phyloP scores from a whole-genome alignment of 371 early-diverging fungal species.

The Lichtheimia corymbifera region DNA sequence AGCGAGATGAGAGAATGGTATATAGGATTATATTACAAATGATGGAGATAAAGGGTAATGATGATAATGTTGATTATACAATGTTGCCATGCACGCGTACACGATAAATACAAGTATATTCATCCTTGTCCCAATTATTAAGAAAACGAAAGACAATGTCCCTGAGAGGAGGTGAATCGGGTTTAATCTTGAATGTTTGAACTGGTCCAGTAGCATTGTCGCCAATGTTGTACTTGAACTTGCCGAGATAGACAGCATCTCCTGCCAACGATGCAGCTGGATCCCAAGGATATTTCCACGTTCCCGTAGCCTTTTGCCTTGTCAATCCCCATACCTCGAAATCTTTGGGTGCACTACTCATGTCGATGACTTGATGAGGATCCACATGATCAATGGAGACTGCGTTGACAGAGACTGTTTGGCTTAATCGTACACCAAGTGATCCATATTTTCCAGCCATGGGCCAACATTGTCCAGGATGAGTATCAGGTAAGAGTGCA shows the following conservation, averaged over 20 bases:
- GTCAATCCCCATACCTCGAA: constrained; percentile 70
- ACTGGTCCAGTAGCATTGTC: constrained; percentile 3
- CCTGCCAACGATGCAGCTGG: neutral
- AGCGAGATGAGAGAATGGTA: too few relatives aligned
- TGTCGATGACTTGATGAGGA: constrained; percentile 51
- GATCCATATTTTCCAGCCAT: constrained; percentile 64
- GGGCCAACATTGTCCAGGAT: constrained; percentile 78
- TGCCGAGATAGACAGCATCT: constrained; percentile 10
- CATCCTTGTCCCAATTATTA: constrained; percentile 76
- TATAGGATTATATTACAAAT: too few relatives aligned
- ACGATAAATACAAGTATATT: constrained; percentile 81
- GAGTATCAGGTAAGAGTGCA: constrained; percentile 53
- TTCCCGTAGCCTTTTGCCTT: neutral
- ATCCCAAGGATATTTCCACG: too few relatives aligned
- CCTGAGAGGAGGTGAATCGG: constrained; percentile 2
- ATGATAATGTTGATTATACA: too few relatives aligned
- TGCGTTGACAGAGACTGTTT: constrained; percentile 53
- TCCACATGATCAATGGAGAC: constrained; percentile 72
- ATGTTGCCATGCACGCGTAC: constrained; percentile 69
- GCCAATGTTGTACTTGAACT: constrained; percentile 19
- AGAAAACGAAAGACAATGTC: constrained; percentile 53
- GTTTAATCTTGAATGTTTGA: constrained; percentile 42
- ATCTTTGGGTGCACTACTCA: constrained; percentile 62
- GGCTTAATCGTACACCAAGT: constrained; percentile 61
- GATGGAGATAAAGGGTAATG: too few relatives aligned